A percentile compares a stretch with the other conserved stretches of the same genome.
These are phyloP conservation scores for Chaetomium tenue DNA, from an alignment of 495 filamentous ascomycete genomes.

Conservation along the genomic window DNA sequence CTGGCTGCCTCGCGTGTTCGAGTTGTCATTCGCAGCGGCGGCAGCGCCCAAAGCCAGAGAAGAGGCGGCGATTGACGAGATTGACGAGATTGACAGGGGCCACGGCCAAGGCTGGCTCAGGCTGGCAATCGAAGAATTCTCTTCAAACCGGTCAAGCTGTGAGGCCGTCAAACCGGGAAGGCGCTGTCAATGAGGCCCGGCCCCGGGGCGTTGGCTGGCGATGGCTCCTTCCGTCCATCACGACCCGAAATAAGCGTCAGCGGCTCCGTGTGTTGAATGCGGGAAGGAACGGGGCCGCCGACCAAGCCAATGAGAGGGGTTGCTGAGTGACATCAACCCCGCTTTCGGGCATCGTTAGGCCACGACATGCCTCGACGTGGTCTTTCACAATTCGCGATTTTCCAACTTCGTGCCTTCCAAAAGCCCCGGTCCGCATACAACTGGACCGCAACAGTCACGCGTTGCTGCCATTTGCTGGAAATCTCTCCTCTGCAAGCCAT, in stretches of 20 bases:
- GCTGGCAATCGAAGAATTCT: background rate
- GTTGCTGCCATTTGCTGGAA: constrained; percentile 8
- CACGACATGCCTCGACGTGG: constrained; percentile 31
- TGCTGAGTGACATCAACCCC: background rate
- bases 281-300: constrained; percentile 17
- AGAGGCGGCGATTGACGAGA: background rate
- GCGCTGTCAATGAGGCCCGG: constrained; percentile 2
- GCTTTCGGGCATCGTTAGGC: constrained; percentile 37
- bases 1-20: background rate
- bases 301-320: constrained; percentile 26
- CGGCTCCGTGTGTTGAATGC: constrained; percentile 24
- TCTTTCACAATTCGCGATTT: constrained; percentile 28
- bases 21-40: constrained; percentile 3
- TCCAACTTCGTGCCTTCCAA: constrained; percentile 12
- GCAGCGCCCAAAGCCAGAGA: background rate
- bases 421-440: constrained; percentile 4
- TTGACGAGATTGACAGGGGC: constrained; percentile 2
- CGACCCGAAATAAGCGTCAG: constrained; percentile 31
- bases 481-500: background rate
- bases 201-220: constrained; percentile 15
- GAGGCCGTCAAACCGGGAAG: background rate
- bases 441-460: background rate
- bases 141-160: background rate
- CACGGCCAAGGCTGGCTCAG: constrained; percentile 3
- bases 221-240: constrained; percentile 23